Conservation (phyloP, 805 yeast genomes). For the Monosporozyma solicola region DNA sequence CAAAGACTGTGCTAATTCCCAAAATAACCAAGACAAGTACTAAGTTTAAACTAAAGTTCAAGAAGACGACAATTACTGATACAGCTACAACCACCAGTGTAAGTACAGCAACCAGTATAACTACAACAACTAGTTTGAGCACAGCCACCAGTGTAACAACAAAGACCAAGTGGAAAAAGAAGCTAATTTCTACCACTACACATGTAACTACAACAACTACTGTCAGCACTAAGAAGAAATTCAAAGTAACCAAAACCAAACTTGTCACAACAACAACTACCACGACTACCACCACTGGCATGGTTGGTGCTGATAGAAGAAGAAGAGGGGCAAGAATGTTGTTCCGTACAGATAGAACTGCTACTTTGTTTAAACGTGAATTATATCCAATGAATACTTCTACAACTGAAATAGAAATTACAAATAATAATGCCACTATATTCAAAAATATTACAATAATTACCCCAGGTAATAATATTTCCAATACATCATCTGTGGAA, state of each 20-base stretch:
- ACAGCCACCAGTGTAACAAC: conserved; percentile 9
- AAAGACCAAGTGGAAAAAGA: conserved; percentile 5
- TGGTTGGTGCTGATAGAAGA: not conserved
- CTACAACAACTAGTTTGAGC: conserved; percentile 8
- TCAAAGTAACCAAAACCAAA: conserved; percentile 4
- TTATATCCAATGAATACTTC: not conserved
- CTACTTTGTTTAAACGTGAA: not conserved
- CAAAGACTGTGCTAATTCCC: conserved; percentile 1
- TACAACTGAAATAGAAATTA: not conserved
- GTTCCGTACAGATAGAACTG: not conserved
- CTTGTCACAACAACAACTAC: conserved; percentile 11
- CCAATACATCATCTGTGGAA: not conserved
- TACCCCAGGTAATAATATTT: not conserved
- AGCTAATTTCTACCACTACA: conserved; percentile 7
- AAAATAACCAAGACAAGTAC: conserved; percentile 9
- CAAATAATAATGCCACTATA: not conserved
- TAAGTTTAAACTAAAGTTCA: conserved; percentile 7
- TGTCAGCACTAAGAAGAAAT: conserved; percentile 2
- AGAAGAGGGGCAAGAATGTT: not conserved
- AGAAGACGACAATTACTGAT: conserved; percentile 7
- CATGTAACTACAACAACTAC: conserved; percentile 9
- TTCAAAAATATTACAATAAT: not conserved
- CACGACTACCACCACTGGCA: conserved; percentile 4
- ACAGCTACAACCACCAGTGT: conserved; percentile 18
- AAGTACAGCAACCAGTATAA: conserved; percentile 8